phyloP scores from a whole-genome alignment of 2,329 filamentous ascomycete genomes.

The Hypoxylon sp. region DNA sequence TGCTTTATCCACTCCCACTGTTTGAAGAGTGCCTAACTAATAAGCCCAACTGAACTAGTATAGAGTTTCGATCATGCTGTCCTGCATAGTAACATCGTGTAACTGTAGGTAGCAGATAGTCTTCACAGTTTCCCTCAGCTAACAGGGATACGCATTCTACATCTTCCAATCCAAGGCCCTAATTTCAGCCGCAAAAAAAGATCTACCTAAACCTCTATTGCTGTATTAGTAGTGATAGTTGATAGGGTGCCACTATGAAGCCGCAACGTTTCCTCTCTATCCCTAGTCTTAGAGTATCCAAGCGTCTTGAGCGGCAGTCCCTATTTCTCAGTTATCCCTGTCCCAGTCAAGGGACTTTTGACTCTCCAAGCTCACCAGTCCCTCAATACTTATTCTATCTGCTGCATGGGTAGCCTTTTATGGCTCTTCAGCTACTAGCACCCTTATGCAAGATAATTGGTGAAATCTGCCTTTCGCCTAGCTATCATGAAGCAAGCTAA shows the following conservation, averaged over 20 bases:
- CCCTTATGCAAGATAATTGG: constrained; percentile 18
- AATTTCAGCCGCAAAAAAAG: constrained; percentile 32
- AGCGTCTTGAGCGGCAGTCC: constrained; percentile 8
- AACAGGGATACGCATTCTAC: constrained; percentile 21
- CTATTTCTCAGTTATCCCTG: constrained; percentile 17
- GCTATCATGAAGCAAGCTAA: constrained; percentile 32
- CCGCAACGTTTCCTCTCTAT: constrained; percentile 5
- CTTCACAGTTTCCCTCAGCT: constrained; percentile 22
- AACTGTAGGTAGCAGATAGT: constrained; percentile 14
- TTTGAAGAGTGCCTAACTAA: background rate
- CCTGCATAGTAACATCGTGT: constrained; percentile 24
- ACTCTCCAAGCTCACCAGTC: background rate
- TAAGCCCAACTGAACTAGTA: background rate
- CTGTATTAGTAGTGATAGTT: constrained; percentile 2
- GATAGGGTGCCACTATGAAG: constrained; percentile 14
- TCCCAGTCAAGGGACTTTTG: constrained; percentile 15
- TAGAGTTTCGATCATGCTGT: background rate
- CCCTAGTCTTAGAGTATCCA: constrained; percentile 10
- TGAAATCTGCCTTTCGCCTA: constrained; percentile 24
- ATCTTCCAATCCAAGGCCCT: constrained; percentile 10
- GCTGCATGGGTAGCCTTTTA: constrained; percentile 26
- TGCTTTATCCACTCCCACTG: background rate
- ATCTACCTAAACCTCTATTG: background rate
- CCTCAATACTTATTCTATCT: background rate
- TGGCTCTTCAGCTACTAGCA: constrained; percentile 18